phyloP scores from a whole-genome alignment of 73 alveolate species.

The Stentor roeselii region DNA sequence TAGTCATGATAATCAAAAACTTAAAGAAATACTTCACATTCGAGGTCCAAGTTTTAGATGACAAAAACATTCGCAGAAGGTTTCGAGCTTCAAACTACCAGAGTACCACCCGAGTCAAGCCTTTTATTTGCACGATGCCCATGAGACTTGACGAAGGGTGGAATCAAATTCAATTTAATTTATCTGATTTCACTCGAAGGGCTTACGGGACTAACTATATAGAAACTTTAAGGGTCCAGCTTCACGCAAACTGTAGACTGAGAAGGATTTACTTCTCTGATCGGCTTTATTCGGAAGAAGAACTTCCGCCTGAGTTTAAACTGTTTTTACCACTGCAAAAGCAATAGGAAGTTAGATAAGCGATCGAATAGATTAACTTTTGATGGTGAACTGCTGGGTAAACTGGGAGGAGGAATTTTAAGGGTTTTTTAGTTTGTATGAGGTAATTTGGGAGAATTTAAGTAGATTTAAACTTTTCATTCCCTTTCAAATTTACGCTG shows the following conservation, averaged over 20 bases:
- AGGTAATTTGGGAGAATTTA: neutral
- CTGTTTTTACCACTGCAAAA: constrained; percentile 55
- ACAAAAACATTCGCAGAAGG: constrained; percentile 85
- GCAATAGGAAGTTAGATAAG: neutral
- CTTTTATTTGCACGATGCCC: constrained; percentile 92
- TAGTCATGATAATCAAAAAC: constrained; percentile 86
- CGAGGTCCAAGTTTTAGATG: constrained; percentile 90
- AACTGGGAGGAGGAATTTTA: neutral
- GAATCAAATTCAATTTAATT: constrained; percentile 90
- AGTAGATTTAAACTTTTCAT: neutral
- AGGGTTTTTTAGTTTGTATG: neutral
- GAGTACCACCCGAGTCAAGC: constrained; percentile 87
- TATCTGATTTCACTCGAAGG: constrained; percentile 93
- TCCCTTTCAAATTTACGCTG: neutral
- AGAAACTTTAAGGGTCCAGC: constrained; percentile 86
- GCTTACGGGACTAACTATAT: constrained; percentile 94
- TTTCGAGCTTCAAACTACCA: constrained; percentile 91
- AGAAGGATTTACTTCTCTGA: constrained; percentile 94
- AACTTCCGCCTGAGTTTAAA: constrained; percentile 74
- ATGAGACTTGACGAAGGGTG: constrained; percentile 95
- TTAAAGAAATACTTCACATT: constrained; percentile 91
- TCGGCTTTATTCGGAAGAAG: constrained; percentile 74
- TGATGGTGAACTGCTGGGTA: neutral
- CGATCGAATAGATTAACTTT: neutral
- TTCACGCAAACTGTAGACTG: constrained; percentile 92